Base-by-base conservation (phyloP, 2,329 filamentous ascomycete genomes). In the Rutstroemia sp. region DNA sequence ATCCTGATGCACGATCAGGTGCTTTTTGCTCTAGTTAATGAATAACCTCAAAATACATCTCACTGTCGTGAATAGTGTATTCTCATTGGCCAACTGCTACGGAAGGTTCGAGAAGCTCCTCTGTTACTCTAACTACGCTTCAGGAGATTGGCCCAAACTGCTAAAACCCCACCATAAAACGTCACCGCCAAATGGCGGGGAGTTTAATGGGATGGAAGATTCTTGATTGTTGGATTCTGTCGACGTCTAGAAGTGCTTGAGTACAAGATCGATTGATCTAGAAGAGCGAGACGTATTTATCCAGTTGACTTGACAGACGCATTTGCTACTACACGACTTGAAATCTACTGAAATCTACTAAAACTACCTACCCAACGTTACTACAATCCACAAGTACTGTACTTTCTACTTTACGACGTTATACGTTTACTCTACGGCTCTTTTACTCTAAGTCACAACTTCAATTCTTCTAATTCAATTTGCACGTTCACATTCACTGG, bases 71-170 rank as follows among this genome's bases (percentile, higher is more conserved):
- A 14, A 14, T 12, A 34, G 9, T 34, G 2, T 12, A 12, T 34
- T 34, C 30, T 34, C 30, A 34, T 34, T 34, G 30, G 30, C 30
- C 10, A 19, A 16, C 30, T 9, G 23, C 12, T 6, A 4, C 8
- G 39, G 21, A 46, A 52, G 5, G 16, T 52, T 52, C 50, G 44
- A 39, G 50, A 52, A 52, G 41, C 41, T 23, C 46, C 50, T 12
- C 34, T 42, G 9, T 42, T 16, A 42, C 30, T 34, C 30, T 6
- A 42, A 16, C 7, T 18, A 9, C 5, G 5, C 34, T 5, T 4
- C 10, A 18, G 14, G 14, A 21, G 5, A 4, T 21, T 12, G 7
- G 38, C 16, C 10, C 21, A 10, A 21, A 16, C 12, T 21, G 21
- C 12, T 16, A 19, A 50, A 16, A 2, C 38, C 39, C 50, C 50